A percentile compares a stretch with the other conserved stretches of the same genome.
Conservation (phyloP, 2,329 filamentous ascomycete genomes). For the Paecilomyces sp. region DNA sequence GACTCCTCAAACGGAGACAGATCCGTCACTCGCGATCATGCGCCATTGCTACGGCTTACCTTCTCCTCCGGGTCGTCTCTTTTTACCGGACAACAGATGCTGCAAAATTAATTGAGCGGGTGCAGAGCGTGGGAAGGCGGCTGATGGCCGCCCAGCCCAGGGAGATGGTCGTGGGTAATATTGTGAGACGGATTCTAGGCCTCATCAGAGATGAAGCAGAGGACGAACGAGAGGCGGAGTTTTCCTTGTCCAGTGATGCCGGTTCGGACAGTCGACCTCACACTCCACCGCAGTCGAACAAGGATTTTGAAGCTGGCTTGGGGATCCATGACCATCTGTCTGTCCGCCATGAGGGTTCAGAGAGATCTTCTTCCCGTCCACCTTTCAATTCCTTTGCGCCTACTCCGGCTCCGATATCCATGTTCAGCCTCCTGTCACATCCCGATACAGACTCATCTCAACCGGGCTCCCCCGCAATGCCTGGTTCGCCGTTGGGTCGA, state of each 20-base stretch:
- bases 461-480: conserved; percentile 25
- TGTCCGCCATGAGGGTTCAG: conserved; percentile 22
- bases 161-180: conserved; percentile 90
- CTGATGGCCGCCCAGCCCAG: conserved; percentile 78
- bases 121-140: conserved; percentile 69
- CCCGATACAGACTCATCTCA: conserved; percentile 41
- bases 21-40: conserved; percentile 83
- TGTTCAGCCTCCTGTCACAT: conserved; percentile 82
- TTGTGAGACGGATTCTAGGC: conserved; percentile 81
- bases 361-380: conserved; percentile 44
- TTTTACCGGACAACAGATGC: conserved; percentile 72
- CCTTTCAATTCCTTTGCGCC: conserved; percentile 56
- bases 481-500: conserved; percentile 27
- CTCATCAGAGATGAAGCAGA: conserved; percentile 87
- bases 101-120: conserved; percentile 68
- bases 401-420: conserved; percentile 55
- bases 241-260: conserved; percentile 52
- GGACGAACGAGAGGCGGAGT: conserved; percentile 63
- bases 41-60: conserved; percentile 82
- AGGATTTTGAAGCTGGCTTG: conserved; percentile 3
- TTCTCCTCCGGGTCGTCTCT: conserved; percentile 80
- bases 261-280: conserved; percentile 47
- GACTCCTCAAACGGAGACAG: conserved; percentile 82
- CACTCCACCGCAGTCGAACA: conserved; percentile 19
- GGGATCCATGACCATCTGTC: conserved; percentile 18